Conservation (phyloP, 2,329 filamentous ascomycete genomes). For the Cladosporium halotolerans region DNA sequence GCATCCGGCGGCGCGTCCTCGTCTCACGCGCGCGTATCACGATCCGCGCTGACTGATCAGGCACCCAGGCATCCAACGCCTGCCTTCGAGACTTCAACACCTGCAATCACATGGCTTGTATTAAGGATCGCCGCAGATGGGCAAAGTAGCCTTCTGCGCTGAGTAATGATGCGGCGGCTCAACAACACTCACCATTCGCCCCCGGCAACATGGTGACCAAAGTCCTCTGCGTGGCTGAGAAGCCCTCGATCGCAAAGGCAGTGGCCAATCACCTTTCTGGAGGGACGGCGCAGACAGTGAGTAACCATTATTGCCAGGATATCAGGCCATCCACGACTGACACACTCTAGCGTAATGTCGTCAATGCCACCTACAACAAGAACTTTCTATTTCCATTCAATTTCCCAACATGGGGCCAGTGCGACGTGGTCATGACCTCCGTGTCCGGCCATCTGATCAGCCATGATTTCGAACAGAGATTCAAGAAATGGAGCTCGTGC, state of each 20-base stretch:
- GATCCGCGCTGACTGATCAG: too few relatives aligned
- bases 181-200: neutral
- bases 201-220: conserved; percentile 38
- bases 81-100: too few relatives aligned
- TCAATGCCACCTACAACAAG: conserved; percentile 71
- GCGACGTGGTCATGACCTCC: conserved; percentile 86
- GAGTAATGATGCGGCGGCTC: too few relatives aligned
- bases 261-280: conserved; percentile 86
- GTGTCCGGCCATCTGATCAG: conserved; percentile 81
- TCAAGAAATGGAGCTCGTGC: conserved; percentile 74
- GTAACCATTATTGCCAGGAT: conserved; percentile 27
- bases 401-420: conserved; percentile 75
- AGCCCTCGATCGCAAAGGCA: conserved; percentile 92
- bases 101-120: too few relatives aligned
- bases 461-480: conserved; percentile 68
- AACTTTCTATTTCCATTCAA: conserved; percentile 91
- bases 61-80: too few relatives aligned
- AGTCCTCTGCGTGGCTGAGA: conserved; percentile 73
- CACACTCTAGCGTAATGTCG: conserved; percentile 55
- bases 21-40: too few relatives aligned
- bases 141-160: too few relatives aligned
- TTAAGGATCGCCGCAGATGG: too few relatives aligned
- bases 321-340: neutral
- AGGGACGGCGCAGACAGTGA: conserved; percentile 62
- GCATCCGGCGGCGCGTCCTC: too few relatives aligned